phyloP scores from a whole-genome alignment of 306 rosid species.

The Cucurbita maxima region DNA sequence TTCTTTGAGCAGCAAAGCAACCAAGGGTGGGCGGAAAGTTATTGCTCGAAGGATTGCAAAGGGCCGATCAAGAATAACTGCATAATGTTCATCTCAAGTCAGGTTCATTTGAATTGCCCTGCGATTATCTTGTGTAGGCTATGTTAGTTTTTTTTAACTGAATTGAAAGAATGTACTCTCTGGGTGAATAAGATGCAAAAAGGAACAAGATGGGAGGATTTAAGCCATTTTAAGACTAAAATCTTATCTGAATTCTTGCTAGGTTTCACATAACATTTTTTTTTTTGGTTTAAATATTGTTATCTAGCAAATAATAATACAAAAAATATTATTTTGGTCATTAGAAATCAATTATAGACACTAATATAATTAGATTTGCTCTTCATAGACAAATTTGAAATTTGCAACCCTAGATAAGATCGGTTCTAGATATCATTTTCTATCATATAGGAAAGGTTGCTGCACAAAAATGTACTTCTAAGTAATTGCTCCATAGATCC shows the following conservation, averaged over 20 bases:
- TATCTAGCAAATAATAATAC: no score
- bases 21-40: conserved; percentile 84
- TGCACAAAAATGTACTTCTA: no score
- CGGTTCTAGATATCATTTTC: no score
- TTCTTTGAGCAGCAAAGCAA: conserved; percentile 67
- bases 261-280: neutral
- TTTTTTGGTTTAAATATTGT: neutral
- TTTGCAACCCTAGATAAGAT: no score
- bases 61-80: conserved; percentile 78
- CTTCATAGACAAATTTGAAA: no score
- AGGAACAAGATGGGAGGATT: neutral
- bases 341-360: no score
- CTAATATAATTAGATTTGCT: no score
- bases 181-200: neutral
- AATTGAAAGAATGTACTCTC: neutral
- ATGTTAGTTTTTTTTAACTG: neutral
- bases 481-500: no score
- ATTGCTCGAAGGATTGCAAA: conserved; percentile 86
- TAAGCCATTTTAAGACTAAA: neutral
- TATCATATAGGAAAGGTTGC: no score
- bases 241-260: neutral
- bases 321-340: no score
- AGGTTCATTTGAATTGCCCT: neutral
- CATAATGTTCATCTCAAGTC: conserved; percentile 26
- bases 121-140: neutral